Evolutionary conservation across 805 yeast genomes (phyloP), one percentile per base, ranked within the genome.

Genomic region (Ogataea degrootiae): DNA sequence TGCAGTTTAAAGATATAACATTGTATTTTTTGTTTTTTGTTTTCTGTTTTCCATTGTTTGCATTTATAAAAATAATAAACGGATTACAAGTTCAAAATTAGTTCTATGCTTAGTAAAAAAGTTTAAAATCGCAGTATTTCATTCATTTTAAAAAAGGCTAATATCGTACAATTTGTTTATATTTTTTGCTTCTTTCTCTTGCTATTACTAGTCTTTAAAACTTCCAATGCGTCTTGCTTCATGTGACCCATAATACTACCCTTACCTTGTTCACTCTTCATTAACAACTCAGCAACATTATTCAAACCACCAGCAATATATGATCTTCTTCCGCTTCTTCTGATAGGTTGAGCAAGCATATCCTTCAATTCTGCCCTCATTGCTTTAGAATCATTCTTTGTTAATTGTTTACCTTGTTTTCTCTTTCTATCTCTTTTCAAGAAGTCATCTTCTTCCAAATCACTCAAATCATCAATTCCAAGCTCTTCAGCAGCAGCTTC

Each of bases 401-500:
- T 69, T 43, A 85, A 60, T 45, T 80, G 73, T 58, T 77, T 79
- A 45, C 69, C 75, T 51, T 73, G 72, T 54, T 74, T 78, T 56
- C 77, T 76, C 47, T 74, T 74, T 56, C 87, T 76, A 59, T 80
- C 83, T 60, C 82, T 81, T 53, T 78, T 79, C 44, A 86, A 66
- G 39, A 78, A 73, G 52, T 82, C 88, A 54, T 83, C 91, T 50
- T 83, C 90, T 45, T 80, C 90, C 39, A 85, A 68, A 47, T 84
- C 91, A 40, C 77, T 71, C 45, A 81, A 66, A 43, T 82, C 74
- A 34, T 87, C 97, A 37, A 91, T 68, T 8, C 96, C 99, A 47
- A 94, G 73, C 43, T 94, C 99, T 45, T 86, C 94, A 0, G 98
- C 98, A 0, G 97, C 97, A 60, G 88, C 82, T 49, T 80, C 77